Evolutionary conservation across 2,329 filamentous ascomycete genomes (phyloP).

Genomic region (Aaosphaeria pasadenensis): DNA sequence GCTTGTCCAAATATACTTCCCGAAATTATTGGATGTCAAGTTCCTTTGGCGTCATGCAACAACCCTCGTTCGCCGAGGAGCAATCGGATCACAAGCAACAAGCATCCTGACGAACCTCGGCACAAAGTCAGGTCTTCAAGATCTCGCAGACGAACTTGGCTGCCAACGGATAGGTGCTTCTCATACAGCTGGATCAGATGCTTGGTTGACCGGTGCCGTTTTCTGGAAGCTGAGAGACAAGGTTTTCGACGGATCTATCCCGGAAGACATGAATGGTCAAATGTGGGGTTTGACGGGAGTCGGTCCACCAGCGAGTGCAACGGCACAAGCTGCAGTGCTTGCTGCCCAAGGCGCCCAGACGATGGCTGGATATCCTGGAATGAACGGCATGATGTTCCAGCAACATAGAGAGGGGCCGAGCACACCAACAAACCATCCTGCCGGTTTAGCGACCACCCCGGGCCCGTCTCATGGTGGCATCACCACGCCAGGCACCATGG

Average conservation of each 20-base stretch:
- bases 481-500: slow-evolving; percentile 75
- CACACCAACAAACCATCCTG: slow-evolving; percentile 61
- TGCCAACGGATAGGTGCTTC: slow-evolving; percentile 83
- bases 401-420: slow-evolving; percentile 58
- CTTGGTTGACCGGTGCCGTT: slow-evolving; percentile 85
- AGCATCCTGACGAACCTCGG: slow-evolving; percentile 83
- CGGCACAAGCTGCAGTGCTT: slow-evolving; percentile 43
- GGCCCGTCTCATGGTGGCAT: slow-evolving; percentile 56
- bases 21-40: slow-evolving; percentile 92
- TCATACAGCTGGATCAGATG: slow-evolving; percentile 92
- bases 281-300: slow-evolving; percentile 84
- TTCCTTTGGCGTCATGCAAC: slow-evolving; percentile 90
- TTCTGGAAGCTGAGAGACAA: slow-evolving; percentile 91
- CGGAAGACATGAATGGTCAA: slow-evolving; percentile 78
- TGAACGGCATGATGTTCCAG: slow-evolving; percentile 38
- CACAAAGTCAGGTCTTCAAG: slow-evolving; percentile 86
- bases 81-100: slow-evolving; percentile 47
- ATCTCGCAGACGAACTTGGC: slow-evolving; percentile 88
- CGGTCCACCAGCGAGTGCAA: slow-evolving; percentile 54
- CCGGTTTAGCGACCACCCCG: slow-evolving; percentile 50
- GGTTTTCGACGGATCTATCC: slow-evolving; percentile 80
- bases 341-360: slow-evolving; percentile 41
- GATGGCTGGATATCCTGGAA: slow-evolving; percentile 27
- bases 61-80: slow-evolving; percentile 56
- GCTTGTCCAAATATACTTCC: slow-evolving; percentile 89